phyloP scores from a whole-genome alignment of 176 grass and related monocot species.

The Raddia guianensis region DNA sequence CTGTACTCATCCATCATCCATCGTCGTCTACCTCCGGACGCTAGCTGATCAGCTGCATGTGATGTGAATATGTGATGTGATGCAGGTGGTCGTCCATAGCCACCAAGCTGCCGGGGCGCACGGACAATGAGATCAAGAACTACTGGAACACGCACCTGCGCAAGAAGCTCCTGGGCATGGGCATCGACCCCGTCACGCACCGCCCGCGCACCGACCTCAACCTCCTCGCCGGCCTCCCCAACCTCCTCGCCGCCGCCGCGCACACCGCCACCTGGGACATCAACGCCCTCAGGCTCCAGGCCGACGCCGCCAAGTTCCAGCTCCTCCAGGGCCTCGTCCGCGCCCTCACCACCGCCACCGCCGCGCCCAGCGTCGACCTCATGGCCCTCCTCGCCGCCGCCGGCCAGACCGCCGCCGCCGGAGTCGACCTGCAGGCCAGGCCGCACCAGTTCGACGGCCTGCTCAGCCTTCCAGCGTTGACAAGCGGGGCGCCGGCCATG shows the following conservation, averaged over 20 bases:
- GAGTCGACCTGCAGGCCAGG: constrained; percentile 7
- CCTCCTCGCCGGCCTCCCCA: constrained; percentile 50
- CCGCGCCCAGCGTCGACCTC: constrained; percentile 50
- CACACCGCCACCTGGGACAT: constrained; percentile 37
- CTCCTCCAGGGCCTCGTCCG: constrained; percentile 67
- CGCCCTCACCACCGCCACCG: constrained; percentile 41
- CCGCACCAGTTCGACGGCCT: constrained; percentile 54
- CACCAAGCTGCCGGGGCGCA: constrained; percentile 61
- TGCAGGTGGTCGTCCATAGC: constrained; percentile 83
- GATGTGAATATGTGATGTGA: too few species aligned
- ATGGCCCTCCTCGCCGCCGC: constrained; percentile 52
- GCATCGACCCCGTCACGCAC: constrained; percentile 86
- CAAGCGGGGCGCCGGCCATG: constrained; percentile 1
- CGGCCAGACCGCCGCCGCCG: background rate
- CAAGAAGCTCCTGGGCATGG: constrained; percentile 74
- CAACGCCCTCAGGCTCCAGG: constrained; percentile 60
- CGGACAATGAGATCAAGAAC: constrained; percentile 95
- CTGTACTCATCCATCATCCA: too few species aligned
- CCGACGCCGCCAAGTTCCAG: constrained; percentile 63
- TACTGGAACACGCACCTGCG: constrained; percentile 93
- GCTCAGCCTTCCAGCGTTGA: constrained; percentile 40
- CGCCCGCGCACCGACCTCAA: constrained; percentile 59
- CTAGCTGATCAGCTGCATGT: too few species aligned
- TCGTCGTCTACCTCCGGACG: too few species aligned
- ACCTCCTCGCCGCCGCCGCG: constrained; percentile 35